A percentile compares a stretch with the other conserved stretches of the same genome.
Evolutionary conservation across 805 yeast species (phyloP).

Genomic region (Candida schatavii): DNA sequence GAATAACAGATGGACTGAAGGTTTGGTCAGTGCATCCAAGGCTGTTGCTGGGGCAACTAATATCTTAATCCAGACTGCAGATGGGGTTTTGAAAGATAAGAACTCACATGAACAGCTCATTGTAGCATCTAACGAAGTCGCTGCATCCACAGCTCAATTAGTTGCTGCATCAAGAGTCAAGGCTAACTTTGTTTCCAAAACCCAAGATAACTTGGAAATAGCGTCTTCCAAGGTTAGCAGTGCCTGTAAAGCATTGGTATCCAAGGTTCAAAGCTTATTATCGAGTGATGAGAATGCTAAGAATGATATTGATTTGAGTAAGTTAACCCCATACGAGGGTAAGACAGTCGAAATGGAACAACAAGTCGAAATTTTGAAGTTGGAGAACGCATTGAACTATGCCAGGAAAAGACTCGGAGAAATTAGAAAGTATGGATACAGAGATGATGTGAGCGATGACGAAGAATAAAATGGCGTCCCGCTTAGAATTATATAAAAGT

Average conservation of each 20-base stretch:
- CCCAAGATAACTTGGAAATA: conserved; percentile 69
- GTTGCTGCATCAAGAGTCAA: conserved; percentile 90
- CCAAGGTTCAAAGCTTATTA: conserved; percentile 62
- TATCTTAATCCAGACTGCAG: conserved; percentile 79
- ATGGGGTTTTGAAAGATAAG: conserved; percentile 65
- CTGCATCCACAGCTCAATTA: conserved; percentile 87
- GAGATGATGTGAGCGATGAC: conserved; percentile 55
- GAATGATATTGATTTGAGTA: conserved; percentile 59
- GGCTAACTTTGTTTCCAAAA: conserved; percentile 69
- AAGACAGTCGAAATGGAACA: conserved; percentile 89
- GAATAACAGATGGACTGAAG: conserved; percentile 92
- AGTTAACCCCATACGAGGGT: conserved; percentile 72
- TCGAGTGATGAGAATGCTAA: conserved; percentile 30
- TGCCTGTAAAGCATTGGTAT: conserved; percentile 75
- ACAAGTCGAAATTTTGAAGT: conserved; percentile 82
- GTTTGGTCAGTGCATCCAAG: conserved; percentile 83
- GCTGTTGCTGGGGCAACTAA: conserved; percentile 83
- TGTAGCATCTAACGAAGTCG: conserved; percentile 89
- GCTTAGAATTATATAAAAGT: neutral
- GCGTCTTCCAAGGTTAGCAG: conserved; percentile 66
- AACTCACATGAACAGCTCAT: conserved; percentile 78
- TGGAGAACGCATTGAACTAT: conserved; percentile 66
- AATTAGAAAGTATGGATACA: conserved; percentile 75
- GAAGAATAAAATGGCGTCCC: conserved; percentile 37
- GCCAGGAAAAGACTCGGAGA: conserved; percentile 85